Percentiles rank a stretch among this genome's conserved stretches.
Evolutionary conservation across 768 basidiomycete genomes (phyloP).

Genomic region (Lanmaoa rubissima): DNA sequence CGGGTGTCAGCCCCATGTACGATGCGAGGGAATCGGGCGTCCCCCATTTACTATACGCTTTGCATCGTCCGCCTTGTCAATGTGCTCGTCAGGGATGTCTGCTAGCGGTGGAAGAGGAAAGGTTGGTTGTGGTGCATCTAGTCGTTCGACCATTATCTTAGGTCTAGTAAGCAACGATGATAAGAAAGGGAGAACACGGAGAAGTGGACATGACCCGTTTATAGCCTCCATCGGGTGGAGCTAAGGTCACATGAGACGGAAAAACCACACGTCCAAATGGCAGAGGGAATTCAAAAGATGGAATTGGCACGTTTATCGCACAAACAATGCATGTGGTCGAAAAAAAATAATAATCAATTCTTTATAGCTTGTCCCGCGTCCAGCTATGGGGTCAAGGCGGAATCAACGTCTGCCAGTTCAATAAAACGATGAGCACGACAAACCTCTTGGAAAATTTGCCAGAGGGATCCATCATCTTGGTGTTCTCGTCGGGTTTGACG

Average conservation of each 20-base stretch:
- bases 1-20: slow-evolving; percentile 4
- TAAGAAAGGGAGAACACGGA: background rate
- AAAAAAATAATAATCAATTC: background rate
- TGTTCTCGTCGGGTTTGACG: slow-evolving; percentile 71
- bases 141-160: slow-evolving; percentile 38
- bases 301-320: slow-evolving; percentile 24
- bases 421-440: slow-evolving; percentile 1
- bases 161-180: background rate
- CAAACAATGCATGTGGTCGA: slow-evolving; percentile 7
- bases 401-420: background rate
- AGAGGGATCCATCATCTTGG: slow-evolving; percentile 66
- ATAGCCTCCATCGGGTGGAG: background rate
- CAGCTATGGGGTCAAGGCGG: slow-evolving; percentile 46
- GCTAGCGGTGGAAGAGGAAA: slow-evolving; percentile 39
- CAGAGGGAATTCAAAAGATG: slow-evolving; percentile 2
- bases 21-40: background rate
- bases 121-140: slow-evolving; percentile 42
- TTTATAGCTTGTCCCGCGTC: slow-evolving; percentile 70
- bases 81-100: slow-evolving; percentile 40
- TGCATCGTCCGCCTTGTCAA: slow-evolving; percentile 39
- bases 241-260: slow-evolving; percentile 1
- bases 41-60: slow-evolving; percentile 34
- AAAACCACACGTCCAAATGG: background rate
- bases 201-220: background rate
- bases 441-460: slow-evolving; percentile 73